Conservation (phyloP, 495 filamentous ascomycete species). For the Neurospora hispaniola region DNA sequence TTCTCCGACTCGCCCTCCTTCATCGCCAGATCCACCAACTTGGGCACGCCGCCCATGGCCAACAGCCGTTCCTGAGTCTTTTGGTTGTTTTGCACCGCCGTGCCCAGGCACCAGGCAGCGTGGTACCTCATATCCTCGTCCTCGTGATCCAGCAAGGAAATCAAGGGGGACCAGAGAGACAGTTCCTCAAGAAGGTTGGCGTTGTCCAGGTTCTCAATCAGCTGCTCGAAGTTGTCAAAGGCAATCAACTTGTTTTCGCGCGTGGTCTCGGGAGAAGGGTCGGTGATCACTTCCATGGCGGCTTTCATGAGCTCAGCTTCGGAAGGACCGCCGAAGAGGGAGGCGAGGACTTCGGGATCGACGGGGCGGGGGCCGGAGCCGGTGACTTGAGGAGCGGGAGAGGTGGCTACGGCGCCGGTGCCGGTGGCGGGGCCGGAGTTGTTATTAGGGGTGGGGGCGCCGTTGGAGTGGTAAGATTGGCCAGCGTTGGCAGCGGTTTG, state of each 20-base stretch:
- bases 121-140: slow-evolving; percentile 64
- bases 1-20: slow-evolving; percentile 43
- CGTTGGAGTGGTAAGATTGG: slow-evolving; percentile 31
- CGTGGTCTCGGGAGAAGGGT: slow-evolving; percentile 44
- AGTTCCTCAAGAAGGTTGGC: slow-evolving; percentile 79
- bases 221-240: slow-evolving; percentile 92
- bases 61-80: slow-evolving; percentile 70
- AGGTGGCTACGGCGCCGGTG: slow-evolving; percentile 31
- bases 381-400: slow-evolving; percentile 7
- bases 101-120: slow-evolving; percentile 88
- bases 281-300: slow-evolving; percentile 62
- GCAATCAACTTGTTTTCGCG: slow-evolving; percentile 74
- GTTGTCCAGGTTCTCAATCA: slow-evolving; percentile 88
- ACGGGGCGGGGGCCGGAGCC: slow-evolving; percentile 18
- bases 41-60: slow-evolving; percentile 57
- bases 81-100: slow-evolving; percentile 90
- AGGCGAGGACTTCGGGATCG: slow-evolving; percentile 53
- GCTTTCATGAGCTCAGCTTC: slow-evolving; percentile 86
- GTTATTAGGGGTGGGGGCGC: slow-evolving; percentile 16
- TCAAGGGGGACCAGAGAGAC: slow-evolving; percentile 69
- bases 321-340: slow-evolving; percentile 66
- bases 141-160: slow-evolving; percentile 51
- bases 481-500: slow-evolving; percentile 39
- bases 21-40: slow-evolving; percentile 51
- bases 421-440: slow-evolving; percentile 10